These are phyloP conservation scores for Diplotaxis tenuifolia DNA, from an alignment of 345 rosid species.

Conservation along the genomic window DNA sequence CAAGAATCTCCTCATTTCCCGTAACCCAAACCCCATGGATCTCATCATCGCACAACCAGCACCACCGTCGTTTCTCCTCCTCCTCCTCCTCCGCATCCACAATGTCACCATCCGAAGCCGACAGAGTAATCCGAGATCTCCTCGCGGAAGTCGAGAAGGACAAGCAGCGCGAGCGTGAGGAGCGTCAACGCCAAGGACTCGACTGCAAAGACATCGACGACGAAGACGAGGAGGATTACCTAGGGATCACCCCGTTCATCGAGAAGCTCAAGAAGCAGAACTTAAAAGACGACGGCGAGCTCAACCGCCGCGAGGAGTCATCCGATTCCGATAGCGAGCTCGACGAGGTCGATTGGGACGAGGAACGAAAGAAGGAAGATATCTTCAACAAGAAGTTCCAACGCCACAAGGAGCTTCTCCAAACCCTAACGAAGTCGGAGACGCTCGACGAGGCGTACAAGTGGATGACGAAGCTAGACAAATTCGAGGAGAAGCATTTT, in stretches of 20 bases:
- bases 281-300: constrained; percentile 43
- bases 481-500: constrained; percentile 83
- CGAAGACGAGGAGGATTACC: constrained; percentile 81
- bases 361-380: constrained; percentile 34
- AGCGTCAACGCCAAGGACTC: constrained; percentile 61
- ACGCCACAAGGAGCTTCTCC: constrained; percentile 64
- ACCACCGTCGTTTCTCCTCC: background rate
- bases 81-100: constrained; percentile 43
- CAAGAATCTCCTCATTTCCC: constrained; percentile 32
- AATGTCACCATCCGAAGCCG: constrained; percentile 17
- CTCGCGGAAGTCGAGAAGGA: constrained; percentile 64
- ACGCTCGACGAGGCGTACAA: constrained; percentile 69
- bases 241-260: constrained; percentile 72
- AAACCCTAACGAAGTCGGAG: constrained; percentile 52
- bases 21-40: constrained; percentile 34
- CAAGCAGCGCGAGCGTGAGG: constrained; percentile 69
- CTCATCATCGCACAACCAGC: constrained; percentile 31
- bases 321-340: constrained; percentile 75
- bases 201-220: constrained; percentile 72
- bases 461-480: constrained; percentile 78
- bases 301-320: constrained; percentile 51
- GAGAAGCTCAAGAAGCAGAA: constrained; percentile 69
- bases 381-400: constrained; percentile 54
- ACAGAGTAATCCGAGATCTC: constrained; percentile 46
- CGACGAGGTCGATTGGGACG: constrained; percentile 57